These are phyloP conservation scores for Cercospora sesami DNA, from an alignment of 2,329 filamentous ascomycete genomes.

Conservation along the genomic window DNA sequence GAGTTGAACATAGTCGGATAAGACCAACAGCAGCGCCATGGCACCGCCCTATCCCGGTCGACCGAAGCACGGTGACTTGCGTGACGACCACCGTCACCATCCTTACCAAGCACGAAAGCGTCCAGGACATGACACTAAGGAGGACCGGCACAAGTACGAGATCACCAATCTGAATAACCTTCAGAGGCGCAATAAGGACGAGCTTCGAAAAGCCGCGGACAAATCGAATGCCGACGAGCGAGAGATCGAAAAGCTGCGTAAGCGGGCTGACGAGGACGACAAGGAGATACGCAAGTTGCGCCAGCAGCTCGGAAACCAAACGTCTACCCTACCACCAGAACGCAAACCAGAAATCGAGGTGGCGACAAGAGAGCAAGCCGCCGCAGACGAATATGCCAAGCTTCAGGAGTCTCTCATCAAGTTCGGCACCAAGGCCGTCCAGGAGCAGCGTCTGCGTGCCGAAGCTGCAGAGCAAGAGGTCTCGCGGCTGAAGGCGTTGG, in stretches of 20 bases:
- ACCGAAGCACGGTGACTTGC: background rate
- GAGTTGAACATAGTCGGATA: no score
- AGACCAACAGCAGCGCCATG: background rate
- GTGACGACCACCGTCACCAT: background rate
- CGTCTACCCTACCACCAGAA: background rate
- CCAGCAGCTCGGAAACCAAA: constrained; percentile 11
- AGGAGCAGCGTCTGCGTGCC: constrained; percentile 15
- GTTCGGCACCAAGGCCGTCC: constrained; percentile 10
- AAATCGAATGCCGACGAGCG: constrained; percentile 7
- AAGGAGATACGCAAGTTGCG: constrained; percentile 12
- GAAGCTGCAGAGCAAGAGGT: background rate
- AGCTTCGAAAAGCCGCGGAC: background rate
- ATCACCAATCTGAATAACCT: background rate
- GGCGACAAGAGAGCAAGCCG: background rate
- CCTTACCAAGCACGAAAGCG: background rate
- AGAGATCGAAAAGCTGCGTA: constrained; percentile 15
- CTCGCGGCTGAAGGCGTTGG: background rate
- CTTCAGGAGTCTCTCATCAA: constrained; percentile 11
- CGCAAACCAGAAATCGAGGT: background rate
- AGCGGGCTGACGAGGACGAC: constrained; percentile 9
- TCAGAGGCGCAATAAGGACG: background rate
- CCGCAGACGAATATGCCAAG: constrained; percentile 1
- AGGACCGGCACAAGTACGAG: background rate
- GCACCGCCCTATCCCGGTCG: background rate
- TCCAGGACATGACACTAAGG: background rate